Conservation (phyloP, 148 eudicot species). For the Diospyros lotus region DNA sequence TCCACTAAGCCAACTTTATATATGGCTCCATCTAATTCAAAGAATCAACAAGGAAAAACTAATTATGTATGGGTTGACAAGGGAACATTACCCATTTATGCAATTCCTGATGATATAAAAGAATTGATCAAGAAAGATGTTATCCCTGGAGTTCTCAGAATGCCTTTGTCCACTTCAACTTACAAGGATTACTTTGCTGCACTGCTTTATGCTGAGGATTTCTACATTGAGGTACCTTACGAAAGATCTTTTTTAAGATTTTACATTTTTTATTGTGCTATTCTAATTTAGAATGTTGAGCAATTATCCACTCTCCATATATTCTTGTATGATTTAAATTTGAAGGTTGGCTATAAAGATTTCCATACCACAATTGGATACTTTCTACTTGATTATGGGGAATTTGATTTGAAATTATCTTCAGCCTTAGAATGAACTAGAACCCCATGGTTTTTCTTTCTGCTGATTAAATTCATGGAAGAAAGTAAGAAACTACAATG, state of each 20-base stretch:
- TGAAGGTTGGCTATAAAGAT: background rate
- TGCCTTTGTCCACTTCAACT: constrained; percentile 15
- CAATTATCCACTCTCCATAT: too few relatives aligned
- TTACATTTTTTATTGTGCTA: background rate
- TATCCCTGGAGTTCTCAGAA: constrained; percentile 22
- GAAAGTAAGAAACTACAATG: background rate
- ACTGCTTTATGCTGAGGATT: constrained; percentile 32
- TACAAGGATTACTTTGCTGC: constrained; percentile 30
- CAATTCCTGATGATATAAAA: constrained; percentile 17
- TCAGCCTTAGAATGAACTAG: background rate
- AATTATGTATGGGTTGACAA: constrained; percentile 5
- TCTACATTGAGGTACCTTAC: constrained; percentile 22
- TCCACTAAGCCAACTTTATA: constrained; percentile 3
- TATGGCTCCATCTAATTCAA: constrained; percentile 3
- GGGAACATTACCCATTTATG: constrained; percentile 1
- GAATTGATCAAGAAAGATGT: constrained; percentile 9
- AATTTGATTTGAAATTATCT: background rate
- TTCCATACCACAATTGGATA: background rate
- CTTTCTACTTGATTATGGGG: background rate
- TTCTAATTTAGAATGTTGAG: background rate
- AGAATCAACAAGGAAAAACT: background rate
- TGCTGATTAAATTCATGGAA: background rate
- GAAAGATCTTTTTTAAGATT: background rate
- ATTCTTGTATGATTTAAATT: background rate
- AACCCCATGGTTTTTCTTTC: background rate